Percentiles rank a stretch among this genome's conserved stretches.
phyloP scores from a whole-genome alignment of 371 early-diverging fungal genomes.

The Entomophthora muscae region DNA sequence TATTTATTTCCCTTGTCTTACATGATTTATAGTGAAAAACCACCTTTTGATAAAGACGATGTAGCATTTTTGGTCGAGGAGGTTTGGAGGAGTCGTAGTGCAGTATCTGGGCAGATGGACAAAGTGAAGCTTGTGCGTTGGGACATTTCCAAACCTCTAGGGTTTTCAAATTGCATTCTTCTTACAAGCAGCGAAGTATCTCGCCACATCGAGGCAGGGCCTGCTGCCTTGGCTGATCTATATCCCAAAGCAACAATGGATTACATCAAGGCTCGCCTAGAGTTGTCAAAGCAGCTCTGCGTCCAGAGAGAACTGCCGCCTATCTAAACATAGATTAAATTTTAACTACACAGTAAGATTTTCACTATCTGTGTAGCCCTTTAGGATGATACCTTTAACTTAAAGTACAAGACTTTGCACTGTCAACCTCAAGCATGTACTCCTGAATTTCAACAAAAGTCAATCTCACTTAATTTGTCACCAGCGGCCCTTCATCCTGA shows the following conservation, averaged over 20 bases:
- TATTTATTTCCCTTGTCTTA: background rate
- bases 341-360: no score
- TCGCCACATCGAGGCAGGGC: constrained; percentile 15
- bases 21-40: constrained; percentile 14
- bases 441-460: no score
- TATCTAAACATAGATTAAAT: background rate
- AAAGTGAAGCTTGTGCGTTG: constrained; percentile 60
- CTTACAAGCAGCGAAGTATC: constrained; percentile 62
- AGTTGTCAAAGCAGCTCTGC: background rate
- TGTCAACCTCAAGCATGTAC: no score
- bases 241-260: background rate
- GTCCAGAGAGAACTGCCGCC: background rate
- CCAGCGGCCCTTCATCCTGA: no score
- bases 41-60: constrained; percentile 46
- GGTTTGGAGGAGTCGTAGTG: constrained; percentile 68
- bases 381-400: no score
- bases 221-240: background rate
- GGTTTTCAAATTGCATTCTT: constrained; percentile 58
- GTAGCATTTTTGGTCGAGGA: constrained; percentile 75
- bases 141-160: constrained; percentile 41
- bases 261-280: background rate
- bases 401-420: no score
- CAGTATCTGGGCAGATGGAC: constrained; percentile 52
- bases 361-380: no score
- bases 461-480: no score